Conservation (phyloP, 352 stramenopile genomes). For the Phytophthora palmivora region DNA sequence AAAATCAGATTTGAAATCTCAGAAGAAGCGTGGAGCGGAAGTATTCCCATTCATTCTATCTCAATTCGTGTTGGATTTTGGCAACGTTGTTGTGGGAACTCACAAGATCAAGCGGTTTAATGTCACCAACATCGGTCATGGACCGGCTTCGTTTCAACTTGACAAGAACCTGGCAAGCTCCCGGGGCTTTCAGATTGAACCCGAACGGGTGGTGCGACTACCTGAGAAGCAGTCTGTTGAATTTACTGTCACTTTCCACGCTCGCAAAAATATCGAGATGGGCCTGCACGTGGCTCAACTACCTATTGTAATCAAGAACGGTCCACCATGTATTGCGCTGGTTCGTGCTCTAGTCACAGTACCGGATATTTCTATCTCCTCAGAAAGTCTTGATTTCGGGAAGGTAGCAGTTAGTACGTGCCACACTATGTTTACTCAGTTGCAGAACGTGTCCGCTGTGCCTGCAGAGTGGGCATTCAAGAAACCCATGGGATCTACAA, state of each 20-base stretch:
- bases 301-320: conserved; percentile 91
- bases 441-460: conserved; percentile 92
- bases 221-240: conserved; percentile 89
- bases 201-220: conserved; percentile 93
- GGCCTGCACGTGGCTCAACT: conserved; percentile 84
- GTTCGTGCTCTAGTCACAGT: conserved; percentile 92
- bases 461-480: conserved; percentile 92
- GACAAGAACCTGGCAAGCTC: conserved; percentile 92
- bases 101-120: conserved; percentile 93
- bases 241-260: conserved; percentile 93
- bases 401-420: conserved; percentile 88
- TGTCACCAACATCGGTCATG: conserved; percentile 91
- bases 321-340: conserved; percentile 85
- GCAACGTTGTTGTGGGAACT: conserved; percentile 92
- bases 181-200: conserved; percentile 92
- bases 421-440: conserved; percentile 89
- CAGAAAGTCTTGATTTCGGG: conserved; percentile 91
- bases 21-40: conserved; percentile 41
- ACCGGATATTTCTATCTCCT: conserved; percentile 88
- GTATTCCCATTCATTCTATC: conserved; percentile 85
- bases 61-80: conserved; percentile 94
- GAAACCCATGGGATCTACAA: conserved; percentile 84
- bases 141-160: conserved; percentile 89
- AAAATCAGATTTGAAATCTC: conserved; percentile 21
- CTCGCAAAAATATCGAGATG: conserved; percentile 84